Evolutionary conservation across 2,329 filamentous ascomycete genomes (phyloP).

Genomic region (Aureobasidium melanogenum): DNA sequence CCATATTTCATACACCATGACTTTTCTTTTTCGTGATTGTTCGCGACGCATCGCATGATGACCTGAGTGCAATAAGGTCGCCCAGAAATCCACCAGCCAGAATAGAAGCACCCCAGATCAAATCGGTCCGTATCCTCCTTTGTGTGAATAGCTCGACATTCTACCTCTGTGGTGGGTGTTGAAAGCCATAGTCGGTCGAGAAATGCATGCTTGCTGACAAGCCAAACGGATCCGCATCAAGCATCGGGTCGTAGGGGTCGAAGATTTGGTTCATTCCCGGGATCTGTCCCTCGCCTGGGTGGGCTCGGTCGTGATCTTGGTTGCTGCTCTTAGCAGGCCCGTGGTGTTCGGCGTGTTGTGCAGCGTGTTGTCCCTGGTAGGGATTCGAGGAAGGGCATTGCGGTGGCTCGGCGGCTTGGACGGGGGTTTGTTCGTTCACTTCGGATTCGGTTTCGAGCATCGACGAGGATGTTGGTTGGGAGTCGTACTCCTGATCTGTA

Average conservation of each 20-base stretch:
- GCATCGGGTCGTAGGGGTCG: constrained; percentile 71
- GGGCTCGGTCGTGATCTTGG: constrained; percentile 19
- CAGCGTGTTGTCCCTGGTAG: not conserved
- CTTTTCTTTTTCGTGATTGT: not conserved
- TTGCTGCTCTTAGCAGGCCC: not conserved
- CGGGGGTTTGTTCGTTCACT: constrained; percentile 50
- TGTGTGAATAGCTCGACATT: not conserved
- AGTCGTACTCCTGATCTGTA: constrained; percentile 95
- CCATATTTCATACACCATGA: not conserved
- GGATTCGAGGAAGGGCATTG: not conserved
- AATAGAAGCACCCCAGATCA: not conserved
- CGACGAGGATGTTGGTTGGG: constrained; percentile 46
- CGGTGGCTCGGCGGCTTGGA: constrained; percentile 32
- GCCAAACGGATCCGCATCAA: constrained; percentile 90
- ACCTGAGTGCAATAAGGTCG: not conserved
- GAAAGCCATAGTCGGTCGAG: constrained; percentile 70
- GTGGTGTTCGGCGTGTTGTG: constrained; percentile 5
- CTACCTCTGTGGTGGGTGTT: constrained; percentile 21
- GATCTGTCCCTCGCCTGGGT: constrained; percentile 5
- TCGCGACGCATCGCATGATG: not conserved
- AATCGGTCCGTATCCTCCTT: not conserved
- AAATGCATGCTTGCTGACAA: constrained; percentile 93
- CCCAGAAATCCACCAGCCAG: not conserved
- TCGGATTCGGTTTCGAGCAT: constrained; percentile 72
- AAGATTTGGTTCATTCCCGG: constrained; percentile 43